Conservation (phyloP, 2,329 filamentous ascomycete species). For the Myriosclerotinia scirpicola region DNA sequence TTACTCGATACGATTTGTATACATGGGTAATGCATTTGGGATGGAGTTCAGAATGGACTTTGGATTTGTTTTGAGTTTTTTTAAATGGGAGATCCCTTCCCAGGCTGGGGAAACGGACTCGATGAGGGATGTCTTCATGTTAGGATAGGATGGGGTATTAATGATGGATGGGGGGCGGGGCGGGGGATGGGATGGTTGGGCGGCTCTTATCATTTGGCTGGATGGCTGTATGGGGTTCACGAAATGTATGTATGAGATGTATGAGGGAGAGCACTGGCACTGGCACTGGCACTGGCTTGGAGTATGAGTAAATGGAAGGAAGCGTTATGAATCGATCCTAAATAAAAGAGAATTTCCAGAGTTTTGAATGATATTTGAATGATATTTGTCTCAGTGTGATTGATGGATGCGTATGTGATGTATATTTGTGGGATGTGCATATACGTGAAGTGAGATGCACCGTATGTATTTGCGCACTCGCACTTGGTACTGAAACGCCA, state of each 20-base stretch:
- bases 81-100: constrained; percentile 1
- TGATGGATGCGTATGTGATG: too few relatives aligned
- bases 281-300: constrained; percentile 3
- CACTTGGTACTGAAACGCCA: too few relatives aligned
- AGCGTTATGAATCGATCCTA: not conserved
- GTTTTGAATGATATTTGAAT: not conserved
- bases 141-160: constrained; percentile 11
- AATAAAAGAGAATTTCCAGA: not conserved
- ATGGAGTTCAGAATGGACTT: constrained; percentile 12
- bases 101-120: not conserved
- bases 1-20: constrained; percentile 20
- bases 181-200: not conserved
- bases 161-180: constrained; percentile 4
- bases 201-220: constrained; percentile 7
- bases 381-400: not conserved
- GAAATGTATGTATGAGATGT: constrained; percentile 11
- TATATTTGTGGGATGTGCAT: too few relatives aligned
- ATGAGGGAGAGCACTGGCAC: not conserved
- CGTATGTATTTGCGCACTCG: too few relatives aligned
- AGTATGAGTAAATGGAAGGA: constrained; percentile 5
- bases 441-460: too few relatives aligned
- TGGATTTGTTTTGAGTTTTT: constrained; percentile 10
- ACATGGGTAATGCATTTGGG: constrained; percentile 20
- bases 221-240: constrained; percentile 1
- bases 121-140: constrained; percentile 4